Percentiles rank a stretch among this genome's conserved stretches.
Conservation (phyloP, 768 basidiomycete genomes). For the Lentinula sp. region DNA sequence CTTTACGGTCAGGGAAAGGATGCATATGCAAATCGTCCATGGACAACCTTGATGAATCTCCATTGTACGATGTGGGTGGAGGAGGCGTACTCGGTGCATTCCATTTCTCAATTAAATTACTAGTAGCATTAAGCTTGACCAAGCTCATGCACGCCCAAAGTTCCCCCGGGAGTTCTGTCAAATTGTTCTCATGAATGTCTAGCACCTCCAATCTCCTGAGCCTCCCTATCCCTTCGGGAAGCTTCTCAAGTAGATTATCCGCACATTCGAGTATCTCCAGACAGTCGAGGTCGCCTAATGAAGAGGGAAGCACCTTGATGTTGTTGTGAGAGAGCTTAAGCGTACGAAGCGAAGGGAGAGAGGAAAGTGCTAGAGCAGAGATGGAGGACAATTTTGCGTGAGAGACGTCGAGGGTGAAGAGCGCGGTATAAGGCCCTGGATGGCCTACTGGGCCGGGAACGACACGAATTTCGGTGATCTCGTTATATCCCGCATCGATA, state of each 20-base stretch:
- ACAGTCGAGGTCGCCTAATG: slow-evolving; percentile 64
- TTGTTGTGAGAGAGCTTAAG: slow-evolving; percentile 84
- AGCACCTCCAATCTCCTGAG: slow-evolving; percentile 70
- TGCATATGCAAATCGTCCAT: neutral
- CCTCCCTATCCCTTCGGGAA: slow-evolving; percentile 73
- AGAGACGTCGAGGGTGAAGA: slow-evolving; percentile 81
- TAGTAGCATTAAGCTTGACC: slow-evolving; percentile 74
- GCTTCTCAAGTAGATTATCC: slow-evolving; percentile 78
- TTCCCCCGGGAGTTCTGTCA: slow-evolving; percentile 64
- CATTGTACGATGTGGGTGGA: neutral
- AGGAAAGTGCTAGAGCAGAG: slow-evolving; percentile 65
- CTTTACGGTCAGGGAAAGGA: slow-evolving; percentile 29
- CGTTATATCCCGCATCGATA: slow-evolving; percentile 81
- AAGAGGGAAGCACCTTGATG: slow-evolving; percentile 79
- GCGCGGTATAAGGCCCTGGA: slow-evolving; percentile 35
- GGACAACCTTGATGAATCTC: neutral
- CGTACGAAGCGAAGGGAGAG: slow-evolving; percentile 62
- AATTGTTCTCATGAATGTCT: slow-evolving; percentile 88
- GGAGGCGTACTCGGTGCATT: slow-evolving; percentile 44
- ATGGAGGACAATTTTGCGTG: slow-evolving; percentile 83
- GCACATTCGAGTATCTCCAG: slow-evolving; percentile 78
- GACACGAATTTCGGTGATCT: slow-evolving; percentile 74
- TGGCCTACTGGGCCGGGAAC: slow-evolving; percentile 38
- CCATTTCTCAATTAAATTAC: slow-evolving; percentile 76
- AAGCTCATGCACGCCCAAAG: slow-evolving; percentile 84